Evolutionary conservation across 1,284 basidiomycete genomes (phyloP).

Genomic region (Sporisorium reilianum): DNA sequence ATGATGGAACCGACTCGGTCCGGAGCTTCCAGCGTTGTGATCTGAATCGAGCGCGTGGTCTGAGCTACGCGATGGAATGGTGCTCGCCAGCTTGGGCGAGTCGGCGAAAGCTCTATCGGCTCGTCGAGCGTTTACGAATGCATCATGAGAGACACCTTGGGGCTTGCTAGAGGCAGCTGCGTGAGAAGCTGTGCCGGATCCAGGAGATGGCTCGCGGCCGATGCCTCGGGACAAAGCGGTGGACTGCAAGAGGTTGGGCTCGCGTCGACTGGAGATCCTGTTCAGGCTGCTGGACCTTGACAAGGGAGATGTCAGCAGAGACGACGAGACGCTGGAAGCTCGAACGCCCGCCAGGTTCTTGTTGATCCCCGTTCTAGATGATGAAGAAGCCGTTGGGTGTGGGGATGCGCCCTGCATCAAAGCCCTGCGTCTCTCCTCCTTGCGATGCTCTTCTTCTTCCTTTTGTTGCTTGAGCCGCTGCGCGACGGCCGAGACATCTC

Average conservation of each 20-base stretch:
- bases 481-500: slow-evolving; percentile 40
- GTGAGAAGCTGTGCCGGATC: not conserved
- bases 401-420: slow-evolving; percentile 41
- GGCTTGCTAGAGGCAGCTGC: slow-evolving; percentile 1
- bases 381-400: slow-evolving; percentile 18
- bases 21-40: not conserved
- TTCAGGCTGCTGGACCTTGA: slow-evolving; percentile 43
- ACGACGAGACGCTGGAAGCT: slow-evolving; percentile 1
- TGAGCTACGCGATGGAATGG: not conserved
- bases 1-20: not conserved
- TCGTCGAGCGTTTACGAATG: not conserved
- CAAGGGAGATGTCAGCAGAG: slow-evolving; percentile 17
- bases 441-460: slow-evolving; percentile 50
- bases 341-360: slow-evolving; percentile 25
- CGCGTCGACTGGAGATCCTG: slow-evolving; percentile 26
- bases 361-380: slow-evolving; percentile 20
- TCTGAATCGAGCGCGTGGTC: slow-evolving; percentile 1
- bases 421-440: slow-evolving; percentile 38
- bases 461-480: slow-evolving; percentile 49
- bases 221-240: slow-evolving; percentile 14
- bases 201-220: slow-evolving; percentile 30
- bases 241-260: slow-evolving; percentile 9
- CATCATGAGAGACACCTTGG: slow-evolving; percentile 19
- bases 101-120: slow-evolving; percentile 19
- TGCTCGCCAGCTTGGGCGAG: slow-evolving; percentile 16